Conservation (phyloP, 305 asterid genomes). For the Fraxinus latifolia region DNA sequence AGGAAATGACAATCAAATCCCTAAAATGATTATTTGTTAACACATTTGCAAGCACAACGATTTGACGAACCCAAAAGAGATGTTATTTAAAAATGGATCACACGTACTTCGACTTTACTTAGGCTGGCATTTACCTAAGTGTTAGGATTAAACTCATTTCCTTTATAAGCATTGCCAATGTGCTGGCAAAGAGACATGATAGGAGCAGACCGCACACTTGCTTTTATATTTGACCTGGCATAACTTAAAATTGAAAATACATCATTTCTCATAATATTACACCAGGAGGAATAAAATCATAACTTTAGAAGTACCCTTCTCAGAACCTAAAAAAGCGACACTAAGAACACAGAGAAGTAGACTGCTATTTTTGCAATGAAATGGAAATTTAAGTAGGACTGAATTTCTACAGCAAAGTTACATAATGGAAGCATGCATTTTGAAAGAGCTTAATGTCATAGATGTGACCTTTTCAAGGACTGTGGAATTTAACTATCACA, state of each 20-base stretch:
- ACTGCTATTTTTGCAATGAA: neutral
- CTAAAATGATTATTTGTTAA: neutral
- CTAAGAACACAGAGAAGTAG: neutral
- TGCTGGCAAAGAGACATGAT: neutral
- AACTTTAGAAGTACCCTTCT: neutral
- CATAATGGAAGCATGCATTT: neutral
- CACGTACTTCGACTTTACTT: neutral
- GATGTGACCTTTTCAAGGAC: neutral
- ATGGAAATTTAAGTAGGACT: neutral
- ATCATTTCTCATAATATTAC: neutral
- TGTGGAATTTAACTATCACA: neutral
- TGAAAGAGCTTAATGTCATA: neutral
- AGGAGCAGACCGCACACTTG: neutral
- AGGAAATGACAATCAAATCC: neutral
- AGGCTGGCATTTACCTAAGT: neutral
- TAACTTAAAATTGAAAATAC: neutral
- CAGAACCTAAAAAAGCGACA: neutral
- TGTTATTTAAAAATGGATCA: neutral
- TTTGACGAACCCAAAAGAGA: neutral
- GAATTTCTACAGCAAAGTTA: neutral
- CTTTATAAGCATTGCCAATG: neutral
- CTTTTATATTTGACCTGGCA: neutral
- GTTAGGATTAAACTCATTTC: neutral
- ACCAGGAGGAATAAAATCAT: neutral
- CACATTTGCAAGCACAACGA: neutral